Percentiles rank a stretch among this genome's conserved stretches.
Conservation (phyloP, 2,329 filamentous ascomycete genomes). For the Calonectria henricotiae region DNA sequence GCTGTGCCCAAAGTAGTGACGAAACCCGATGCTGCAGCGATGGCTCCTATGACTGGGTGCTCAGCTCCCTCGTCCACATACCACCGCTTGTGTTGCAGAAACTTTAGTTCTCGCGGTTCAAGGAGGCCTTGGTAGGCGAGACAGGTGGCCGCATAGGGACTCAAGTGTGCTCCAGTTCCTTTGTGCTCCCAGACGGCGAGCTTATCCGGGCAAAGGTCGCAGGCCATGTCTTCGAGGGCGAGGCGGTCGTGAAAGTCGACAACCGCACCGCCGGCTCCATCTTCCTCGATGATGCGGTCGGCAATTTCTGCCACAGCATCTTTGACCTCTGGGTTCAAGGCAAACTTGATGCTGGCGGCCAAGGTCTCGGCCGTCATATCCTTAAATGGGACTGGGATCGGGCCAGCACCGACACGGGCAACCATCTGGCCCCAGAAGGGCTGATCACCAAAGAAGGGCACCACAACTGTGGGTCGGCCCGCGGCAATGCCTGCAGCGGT, state of each 20-base stretch:
- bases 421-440: slow-evolving; percentile 79
- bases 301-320: slow-evolving; percentile 62
- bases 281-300: slow-evolving; percentile 68
- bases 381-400: slow-evolving; percentile 72
- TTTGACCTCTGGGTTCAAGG: slow-evolving; percentile 67
- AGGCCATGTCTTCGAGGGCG: slow-evolving; percentile 52
- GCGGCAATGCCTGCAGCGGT: slow-evolving; percentile 75
- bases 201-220: slow-evolving; percentile 71
- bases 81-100: slow-evolving; percentile 68
- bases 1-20: slow-evolving; percentile 70
- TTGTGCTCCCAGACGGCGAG: slow-evolving; percentile 77
- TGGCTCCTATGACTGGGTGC: slow-evolving; percentile 76
- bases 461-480: slow-evolving; percentile 75
- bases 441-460: slow-evolving; percentile 78
- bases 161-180: slow-evolving; percentile 69
- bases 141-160: slow-evolving; percentile 74
- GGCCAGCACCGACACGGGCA: slow-evolving; percentile 73
- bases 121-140: slow-evolving; percentile 71
- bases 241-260: slow-evolving; percentile 70
- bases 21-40: slow-evolving; percentile 76
- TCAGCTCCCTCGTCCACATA: slow-evolving; percentile 77
- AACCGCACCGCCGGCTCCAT: slow-evolving; percentile 69
- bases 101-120: slow-evolving; percentile 72
- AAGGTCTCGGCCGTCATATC: slow-evolving; percentile 72
- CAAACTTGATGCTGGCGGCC: slow-evolving; percentile 68